A percentile compares a stretch with the other conserved stretches of the same genome.
Evolutionary conservation across 352 stramenopile species (phyloP).

Genomic region (Phytophthora agathidicida): DNA sequence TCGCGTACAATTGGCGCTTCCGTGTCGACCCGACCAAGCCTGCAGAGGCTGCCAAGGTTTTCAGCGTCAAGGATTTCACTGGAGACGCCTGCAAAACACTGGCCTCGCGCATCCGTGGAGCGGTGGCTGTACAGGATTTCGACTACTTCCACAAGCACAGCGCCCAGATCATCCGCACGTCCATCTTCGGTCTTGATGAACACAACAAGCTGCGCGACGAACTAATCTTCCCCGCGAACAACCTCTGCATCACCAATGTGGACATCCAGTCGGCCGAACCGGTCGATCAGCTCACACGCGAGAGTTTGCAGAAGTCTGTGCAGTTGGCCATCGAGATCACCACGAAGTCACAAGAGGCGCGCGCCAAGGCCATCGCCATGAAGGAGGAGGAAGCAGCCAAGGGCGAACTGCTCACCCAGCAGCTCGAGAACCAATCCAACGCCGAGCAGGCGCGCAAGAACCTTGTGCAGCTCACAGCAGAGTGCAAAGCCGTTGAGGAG

Average conservation of each 20-base stretch:
- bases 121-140: slow-evolving; percentile 74
- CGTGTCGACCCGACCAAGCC: slow-evolving; percentile 58
- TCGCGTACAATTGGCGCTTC: slow-evolving; percentile 89
- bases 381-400: slow-evolving; percentile 86
- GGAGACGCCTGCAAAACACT: slow-evolving; percentile 85
- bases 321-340: slow-evolving; percentile 88
- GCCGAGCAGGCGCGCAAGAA: slow-evolving; percentile 78
- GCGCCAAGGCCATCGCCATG: slow-evolving; percentile 78
- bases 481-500: slow-evolving; percentile 74
- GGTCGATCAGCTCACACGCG: slow-evolving; percentile 71
- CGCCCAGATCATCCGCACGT: slow-evolving; percentile 77
- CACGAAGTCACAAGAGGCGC: slow-evolving; percentile 82
- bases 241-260: slow-evolving; percentile 83
- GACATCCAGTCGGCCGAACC: slow-evolving; percentile 83
- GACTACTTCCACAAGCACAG: slow-evolving; percentile 89
- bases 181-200: slow-evolving; percentile 77
- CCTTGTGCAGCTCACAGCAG: slow-evolving; percentile 73
- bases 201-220: slow-evolving; percentile 56
- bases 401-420: slow-evolving; percentile 68
- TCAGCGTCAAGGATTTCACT: slow-evolving; percentile 85
- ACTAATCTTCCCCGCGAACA: slow-evolving; percentile 76
- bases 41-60: slow-evolving; percentile 68
- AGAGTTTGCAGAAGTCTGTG: slow-evolving; percentile 83
- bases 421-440: slow-evolving; percentile 80
- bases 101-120: slow-evolving; percentile 75